These are phyloP conservation scores for Mayamaea pseudoterrestris DNA, from an alignment of 108 stramenopile species.

Conservation along the genomic window DNA sequence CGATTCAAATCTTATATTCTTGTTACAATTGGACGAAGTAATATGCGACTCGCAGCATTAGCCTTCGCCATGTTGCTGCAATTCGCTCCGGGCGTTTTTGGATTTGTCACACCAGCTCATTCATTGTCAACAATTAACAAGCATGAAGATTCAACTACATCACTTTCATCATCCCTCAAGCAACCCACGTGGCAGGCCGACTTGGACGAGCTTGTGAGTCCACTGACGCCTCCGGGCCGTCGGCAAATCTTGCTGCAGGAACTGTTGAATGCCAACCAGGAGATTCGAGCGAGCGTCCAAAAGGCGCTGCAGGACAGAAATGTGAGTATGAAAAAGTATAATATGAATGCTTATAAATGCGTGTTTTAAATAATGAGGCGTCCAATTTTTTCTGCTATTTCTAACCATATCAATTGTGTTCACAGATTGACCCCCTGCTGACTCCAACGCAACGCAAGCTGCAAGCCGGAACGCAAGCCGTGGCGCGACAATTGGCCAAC, in stretches of 20 bases:
- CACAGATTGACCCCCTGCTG: slow-evolving; percentile 65
- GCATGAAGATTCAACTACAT: no score
- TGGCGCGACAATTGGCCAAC: slow-evolving; percentile 65
- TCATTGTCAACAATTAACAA: no score
- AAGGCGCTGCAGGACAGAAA: slow-evolving; percentile 52
- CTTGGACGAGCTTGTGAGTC: slow-evolving; percentile 55
- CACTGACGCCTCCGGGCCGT: slow-evolving; percentile 44
- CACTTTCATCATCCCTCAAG: no score
- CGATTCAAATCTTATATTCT: neutral
- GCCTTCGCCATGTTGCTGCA: no score
- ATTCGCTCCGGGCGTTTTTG: no score
- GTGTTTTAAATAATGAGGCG: neutral
- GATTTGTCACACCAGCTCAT: no score
- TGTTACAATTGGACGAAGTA: slow-evolving; percentile 8
- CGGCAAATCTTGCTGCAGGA: slow-evolving; percentile 62
- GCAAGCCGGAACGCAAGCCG: slow-evolving; percentile 70
- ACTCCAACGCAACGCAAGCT: slow-evolving; percentile 57
- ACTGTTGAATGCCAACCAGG: slow-evolving; percentile 45
- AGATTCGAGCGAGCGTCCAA: slow-evolving; percentile 59
- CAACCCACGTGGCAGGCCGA: slow-evolving; percentile 71
- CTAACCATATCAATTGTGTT: neutral
- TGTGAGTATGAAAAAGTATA: no score
- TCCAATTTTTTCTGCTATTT: neutral
- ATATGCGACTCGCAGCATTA: no score
- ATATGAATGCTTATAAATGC: no score